Conservation (phyloP, 345 rosid genomes). For the Sapria himalayana region DNA sequence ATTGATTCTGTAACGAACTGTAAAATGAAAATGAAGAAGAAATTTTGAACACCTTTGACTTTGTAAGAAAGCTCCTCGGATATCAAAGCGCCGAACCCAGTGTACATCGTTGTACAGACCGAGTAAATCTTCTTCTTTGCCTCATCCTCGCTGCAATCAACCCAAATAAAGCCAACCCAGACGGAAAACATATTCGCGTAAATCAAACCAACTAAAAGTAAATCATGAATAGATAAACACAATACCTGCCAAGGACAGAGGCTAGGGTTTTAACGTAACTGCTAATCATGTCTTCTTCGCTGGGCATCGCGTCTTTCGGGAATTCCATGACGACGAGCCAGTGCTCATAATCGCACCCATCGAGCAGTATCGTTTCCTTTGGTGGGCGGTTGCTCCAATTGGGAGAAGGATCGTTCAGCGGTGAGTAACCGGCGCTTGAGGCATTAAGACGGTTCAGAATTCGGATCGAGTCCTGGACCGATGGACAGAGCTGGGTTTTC, state of each 20-base stretch:
- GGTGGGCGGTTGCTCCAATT: constrained; percentile 92
- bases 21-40: too few species aligned
- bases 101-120: constrained; percentile 61
- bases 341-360: constrained; percentile 87
- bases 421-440: constrained; percentile 63
- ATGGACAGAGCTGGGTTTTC: too few species aligned
- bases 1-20: too few species aligned
- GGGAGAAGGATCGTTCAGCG: constrained; percentile 74
- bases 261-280: constrained; percentile 68
- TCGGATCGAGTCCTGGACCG: constrained; percentile 13
- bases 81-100: constrained; percentile 90
- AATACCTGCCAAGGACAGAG: constrained; percentile 52
- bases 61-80: constrained; percentile 81
- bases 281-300: constrained; percentile 68
- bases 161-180: neutral
- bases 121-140: constrained; percentile 97
- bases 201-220: neutral
- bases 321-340: constrained; percentile 97
- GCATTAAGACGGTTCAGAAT: constrained; percentile 31
- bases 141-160: constrained; percentile 59
- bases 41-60: constrained; percentile 51
- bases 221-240: neutral
- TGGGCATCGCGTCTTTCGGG: constrained; percentile 45
- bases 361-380: constrained; percentile 74
- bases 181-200: neutral